phyloP scores from a whole-genome alignment of 2,329 filamentous ascomycete genomes.

The Diaporthe ampelina region DNA sequence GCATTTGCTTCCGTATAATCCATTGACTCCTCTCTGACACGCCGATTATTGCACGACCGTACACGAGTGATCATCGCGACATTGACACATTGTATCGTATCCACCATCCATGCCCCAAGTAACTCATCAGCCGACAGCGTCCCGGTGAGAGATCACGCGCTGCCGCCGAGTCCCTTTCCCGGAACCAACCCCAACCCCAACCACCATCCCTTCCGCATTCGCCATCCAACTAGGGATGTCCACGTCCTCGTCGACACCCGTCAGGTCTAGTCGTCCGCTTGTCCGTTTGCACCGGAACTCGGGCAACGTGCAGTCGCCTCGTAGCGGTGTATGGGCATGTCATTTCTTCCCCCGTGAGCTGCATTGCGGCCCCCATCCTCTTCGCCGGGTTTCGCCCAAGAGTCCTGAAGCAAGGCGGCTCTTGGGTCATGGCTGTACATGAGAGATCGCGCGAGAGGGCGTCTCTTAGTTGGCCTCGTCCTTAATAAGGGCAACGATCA shows the following conservation, averaged over 20 bases:
- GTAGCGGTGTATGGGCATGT: slow-evolving; percentile 18
- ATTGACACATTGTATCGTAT: slow-evolving; percentile 34
- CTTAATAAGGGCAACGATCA: slow-evolving; percentile 96
- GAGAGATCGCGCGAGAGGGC: slow-evolving; percentile 17
- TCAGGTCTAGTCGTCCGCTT: not conserved
- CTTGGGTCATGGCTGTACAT: not conserved
- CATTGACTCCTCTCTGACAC: slow-evolving; percentile 33
- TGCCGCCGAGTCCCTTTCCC: not conserved
- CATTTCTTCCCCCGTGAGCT: not conserved
- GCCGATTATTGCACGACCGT: slow-evolving; percentile 28
- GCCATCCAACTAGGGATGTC: slow-evolving; percentile 2
- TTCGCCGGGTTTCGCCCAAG: not conserved
- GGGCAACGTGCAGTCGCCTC: slow-evolving; percentile 15
- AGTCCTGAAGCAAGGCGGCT: slow-evolving; percentile 14
- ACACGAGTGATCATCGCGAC: slow-evolving; percentile 29
- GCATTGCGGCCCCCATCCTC: slow-evolving; percentile 8
- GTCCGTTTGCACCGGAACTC: not conserved
- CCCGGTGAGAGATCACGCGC: not conserved
- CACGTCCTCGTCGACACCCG: not conserved
- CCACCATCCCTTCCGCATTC: not conserved
- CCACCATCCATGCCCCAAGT: not conserved
- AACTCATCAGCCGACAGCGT: not conserved
- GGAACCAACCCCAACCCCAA: not conserved
- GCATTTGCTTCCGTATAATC: slow-evolving; percentile 32
- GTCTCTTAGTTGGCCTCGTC: slow-evolving; percentile 85